These are phyloP conservation scores for Sedum album DNA, from an alignment of 164 flowering plant genomes.

Conservation along the genomic window DNA sequence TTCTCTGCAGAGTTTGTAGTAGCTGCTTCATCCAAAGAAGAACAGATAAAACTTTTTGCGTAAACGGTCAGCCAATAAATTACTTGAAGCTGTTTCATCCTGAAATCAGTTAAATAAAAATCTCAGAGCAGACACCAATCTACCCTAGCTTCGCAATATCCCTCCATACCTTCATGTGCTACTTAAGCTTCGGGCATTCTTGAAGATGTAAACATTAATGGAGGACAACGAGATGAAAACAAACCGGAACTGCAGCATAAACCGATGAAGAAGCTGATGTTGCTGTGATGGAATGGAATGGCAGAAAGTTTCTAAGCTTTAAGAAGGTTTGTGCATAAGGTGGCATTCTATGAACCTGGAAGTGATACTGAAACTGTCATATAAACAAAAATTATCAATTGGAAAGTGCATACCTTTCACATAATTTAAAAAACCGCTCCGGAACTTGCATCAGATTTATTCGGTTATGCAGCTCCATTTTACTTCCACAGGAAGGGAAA, in stretches of 20 bases:
- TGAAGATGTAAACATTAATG: constrained; percentile 12
- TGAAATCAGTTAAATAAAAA: no score
- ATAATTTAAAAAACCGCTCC: background rate
- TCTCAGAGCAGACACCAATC: no score
- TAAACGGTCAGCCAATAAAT: no score
- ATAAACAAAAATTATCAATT: no score
- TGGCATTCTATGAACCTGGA: constrained; percentile 22
- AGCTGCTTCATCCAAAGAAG: background rate
- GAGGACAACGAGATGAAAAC: constrained; percentile 18
- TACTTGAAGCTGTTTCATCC: no score
- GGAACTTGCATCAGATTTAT: background rate
- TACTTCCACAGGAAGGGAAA: no score
- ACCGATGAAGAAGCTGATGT: constrained; percentile 24
- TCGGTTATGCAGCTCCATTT: no score
- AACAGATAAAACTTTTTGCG: no score
- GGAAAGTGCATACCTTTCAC: constrained; percentile 16
- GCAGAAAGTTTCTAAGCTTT: constrained; percentile 25
- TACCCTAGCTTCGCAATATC: no score
- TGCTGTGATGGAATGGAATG: constrained; percentile 29
- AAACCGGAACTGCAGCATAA: background rate
- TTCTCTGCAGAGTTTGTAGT: background rate
- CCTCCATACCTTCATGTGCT: no score
- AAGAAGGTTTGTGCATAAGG: constrained; percentile 32
- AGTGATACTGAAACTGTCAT: no score
- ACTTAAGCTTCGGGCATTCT: background rate